Evolutionary conservation across 1,284 basidiomycete species (phyloP).

Genomic region (Puccinia coronata): DNA sequence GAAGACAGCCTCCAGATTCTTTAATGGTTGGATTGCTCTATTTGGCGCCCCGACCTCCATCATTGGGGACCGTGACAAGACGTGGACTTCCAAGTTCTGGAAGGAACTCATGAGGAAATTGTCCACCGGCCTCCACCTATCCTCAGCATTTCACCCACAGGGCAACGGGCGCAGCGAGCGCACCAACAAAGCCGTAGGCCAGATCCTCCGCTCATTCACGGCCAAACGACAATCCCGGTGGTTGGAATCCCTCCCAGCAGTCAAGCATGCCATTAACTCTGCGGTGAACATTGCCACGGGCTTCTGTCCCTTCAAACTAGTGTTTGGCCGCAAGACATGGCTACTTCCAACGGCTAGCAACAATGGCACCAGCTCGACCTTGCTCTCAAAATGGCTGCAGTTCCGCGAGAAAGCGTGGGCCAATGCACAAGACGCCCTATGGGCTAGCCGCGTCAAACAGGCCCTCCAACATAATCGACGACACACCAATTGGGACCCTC

Average conservation of each 20-base stretch:
- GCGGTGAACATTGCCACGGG: constrained; percentile 5
- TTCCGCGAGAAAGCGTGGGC: neutral
- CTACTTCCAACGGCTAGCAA: neutral
- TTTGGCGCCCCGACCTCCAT: constrained; percentile 53
- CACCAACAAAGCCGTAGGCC: constrained; percentile 58
- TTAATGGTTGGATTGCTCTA: neutral
- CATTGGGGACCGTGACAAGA: constrained; percentile 54
- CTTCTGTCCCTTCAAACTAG: neutral
- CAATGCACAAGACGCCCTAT: neutral
- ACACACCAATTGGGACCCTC: neutral
- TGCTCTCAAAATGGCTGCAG: neutral
- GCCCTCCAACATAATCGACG: constrained; percentile 15
- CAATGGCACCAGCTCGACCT: neutral
- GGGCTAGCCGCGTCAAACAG: neutral
- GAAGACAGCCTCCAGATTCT: neutral
- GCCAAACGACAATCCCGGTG: constrained; percentile 40
- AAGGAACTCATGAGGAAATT: constrained; percentile 27
- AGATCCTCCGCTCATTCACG: constrained; percentile 36
- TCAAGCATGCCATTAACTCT: constrained; percentile 18
- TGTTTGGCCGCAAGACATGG: neutral
- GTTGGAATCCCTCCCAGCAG: constrained; percentile 52
- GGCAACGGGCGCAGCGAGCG: constrained; percentile 51
- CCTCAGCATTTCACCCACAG: constrained; percentile 53
- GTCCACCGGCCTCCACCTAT: neutral
- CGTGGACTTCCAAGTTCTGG: constrained; percentile 56